Evolutionary conservation across 2,329 filamentous ascomycete species (phyloP).

Genomic region (Whalleya microplaca): DNA sequence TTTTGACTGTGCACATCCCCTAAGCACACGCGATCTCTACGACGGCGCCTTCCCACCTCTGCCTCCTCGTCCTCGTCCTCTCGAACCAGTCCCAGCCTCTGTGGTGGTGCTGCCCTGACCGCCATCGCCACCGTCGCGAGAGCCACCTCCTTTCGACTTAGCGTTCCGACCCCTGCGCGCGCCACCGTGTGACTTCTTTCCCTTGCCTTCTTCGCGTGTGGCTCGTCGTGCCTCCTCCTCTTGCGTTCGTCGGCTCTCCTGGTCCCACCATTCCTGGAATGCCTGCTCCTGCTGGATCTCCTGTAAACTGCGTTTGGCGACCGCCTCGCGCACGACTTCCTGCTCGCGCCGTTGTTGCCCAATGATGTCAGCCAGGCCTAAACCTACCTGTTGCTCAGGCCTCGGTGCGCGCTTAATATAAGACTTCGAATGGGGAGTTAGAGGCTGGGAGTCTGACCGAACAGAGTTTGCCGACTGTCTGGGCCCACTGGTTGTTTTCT

Average conservation of each 20-base stretch:
- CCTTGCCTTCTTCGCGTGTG: constrained; percentile 48
- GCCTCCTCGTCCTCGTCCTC: constrained; percentile 25
- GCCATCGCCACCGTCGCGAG: constrained; percentile 11
- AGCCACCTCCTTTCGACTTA: constrained; percentile 25
- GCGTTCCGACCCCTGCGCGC: constrained; percentile 21
- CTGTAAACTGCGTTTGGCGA: constrained; percentile 84
- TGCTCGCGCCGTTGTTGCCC: constrained; percentile 85
- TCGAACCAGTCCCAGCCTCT: constrained; percentile 12
- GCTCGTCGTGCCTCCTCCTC: constrained; percentile 58
- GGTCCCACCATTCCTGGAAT: constrained; percentile 96
- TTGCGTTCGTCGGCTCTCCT: constrained; percentile 74
- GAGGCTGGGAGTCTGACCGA: constrained; percentile 41
- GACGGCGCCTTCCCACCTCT: constrained; percentile 15
- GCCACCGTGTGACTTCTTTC: constrained; percentile 35
- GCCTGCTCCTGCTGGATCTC: constrained; percentile 97
- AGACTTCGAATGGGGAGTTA: constrained; percentile 63
- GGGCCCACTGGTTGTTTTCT: constrained; percentile 46
- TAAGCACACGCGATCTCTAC: too few relatives aligned
- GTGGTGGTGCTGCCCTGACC: background rate
- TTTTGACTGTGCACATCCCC: too few relatives aligned
- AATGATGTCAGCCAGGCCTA: constrained; percentile 87
- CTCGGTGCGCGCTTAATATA: constrained; percentile 62
- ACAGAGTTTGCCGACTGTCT: constrained; percentile 35
- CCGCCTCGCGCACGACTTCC: constrained; percentile 78
- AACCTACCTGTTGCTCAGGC: constrained; percentile 65